Evolutionary conservation across 345 rosid species (phyloP).

Genomic region (Raphanus raphanistrum): DNA sequence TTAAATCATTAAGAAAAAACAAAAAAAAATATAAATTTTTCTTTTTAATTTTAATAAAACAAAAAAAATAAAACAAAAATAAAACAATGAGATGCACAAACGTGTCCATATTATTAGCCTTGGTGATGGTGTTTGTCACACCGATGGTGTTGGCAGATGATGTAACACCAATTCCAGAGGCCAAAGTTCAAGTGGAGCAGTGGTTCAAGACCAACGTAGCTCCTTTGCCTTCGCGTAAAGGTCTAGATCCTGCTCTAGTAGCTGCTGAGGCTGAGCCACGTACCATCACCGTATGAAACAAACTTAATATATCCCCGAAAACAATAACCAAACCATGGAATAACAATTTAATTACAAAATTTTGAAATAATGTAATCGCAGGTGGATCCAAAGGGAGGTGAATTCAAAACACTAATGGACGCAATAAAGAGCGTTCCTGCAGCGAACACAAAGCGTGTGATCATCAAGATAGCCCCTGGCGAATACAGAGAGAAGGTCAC

Average conservation of each 20-base stretch:
- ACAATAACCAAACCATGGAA: background rate
- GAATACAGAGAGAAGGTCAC: slow-evolving; percentile 55
- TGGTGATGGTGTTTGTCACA: slow-evolving; percentile 26
- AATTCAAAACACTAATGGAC: slow-evolving; percentile 47
- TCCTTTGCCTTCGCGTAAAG: slow-evolving; percentile 36
- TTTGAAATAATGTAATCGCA: slow-evolving; percentile 10
- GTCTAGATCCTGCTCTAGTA: slow-evolving; percentile 47
- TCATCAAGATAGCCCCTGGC: slow-evolving; percentile 54
- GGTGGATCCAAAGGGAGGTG: slow-evolving; percentile 42
- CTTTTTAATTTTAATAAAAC: background rate
- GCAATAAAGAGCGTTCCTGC: slow-evolving; percentile 49
- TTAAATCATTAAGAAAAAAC: slow-evolving; percentile 4
- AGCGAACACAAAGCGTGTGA: slow-evolving; percentile 52
- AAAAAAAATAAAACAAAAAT: background rate
- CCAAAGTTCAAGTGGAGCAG: slow-evolving; percentile 17
- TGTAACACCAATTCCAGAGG: slow-evolving; percentile 43
- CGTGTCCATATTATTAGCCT: slow-evolving; percentile 25
- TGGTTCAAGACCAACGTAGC: slow-evolving; percentile 50
- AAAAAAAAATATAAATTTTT: background rate
- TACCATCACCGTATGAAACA: slow-evolving; percentile 45
- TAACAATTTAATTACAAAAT: background rate
- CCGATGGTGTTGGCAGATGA: slow-evolving; percentile 35
- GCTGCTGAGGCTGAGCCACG: slow-evolving; percentile 47
- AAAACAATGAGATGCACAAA: slow-evolving; percentile 30
- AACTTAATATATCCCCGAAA: slow-evolving; percentile 13